Evolutionary conservation across 495 filamentous ascomycete genomes (phyloP).

Genomic region (Cercophora samala): DNA sequence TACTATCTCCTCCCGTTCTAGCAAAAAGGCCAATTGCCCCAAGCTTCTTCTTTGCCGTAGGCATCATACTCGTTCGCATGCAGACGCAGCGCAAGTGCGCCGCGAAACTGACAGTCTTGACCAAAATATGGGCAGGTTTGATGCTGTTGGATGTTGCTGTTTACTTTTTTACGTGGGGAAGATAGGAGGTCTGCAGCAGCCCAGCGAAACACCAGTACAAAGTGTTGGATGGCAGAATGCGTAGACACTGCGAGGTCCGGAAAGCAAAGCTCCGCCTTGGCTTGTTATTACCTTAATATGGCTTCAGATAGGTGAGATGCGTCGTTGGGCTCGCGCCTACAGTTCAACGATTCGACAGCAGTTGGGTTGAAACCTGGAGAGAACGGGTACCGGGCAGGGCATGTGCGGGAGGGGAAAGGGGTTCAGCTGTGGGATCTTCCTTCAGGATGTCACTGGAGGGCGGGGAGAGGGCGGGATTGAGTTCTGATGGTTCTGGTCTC

Average conservation of each 20-base stretch:
- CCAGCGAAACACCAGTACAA: neutral
- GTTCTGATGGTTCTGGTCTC: constrained; percentile 11
- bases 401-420: neutral
- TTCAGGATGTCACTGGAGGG: neutral
- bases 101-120: constrained; percentile 15
- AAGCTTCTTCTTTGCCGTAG: constrained; percentile 36
- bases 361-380: constrained; percentile 21
- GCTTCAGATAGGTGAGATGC: neutral
- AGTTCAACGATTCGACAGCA: constrained; percentile 27
- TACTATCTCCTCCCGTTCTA: constrained; percentile 21
- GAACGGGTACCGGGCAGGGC: constrained; percentile 18
- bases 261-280: constrained; percentile 23
- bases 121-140: constrained; percentile 6
- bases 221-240: constrained; percentile 11
- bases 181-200: neutral
- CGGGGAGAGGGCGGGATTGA: neutral
- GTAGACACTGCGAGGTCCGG: constrained; percentile 8
- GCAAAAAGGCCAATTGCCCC: constrained; percentile 31
- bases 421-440: neutral
- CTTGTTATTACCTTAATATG: constrained; percentile 31
- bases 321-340: constrained; percentile 28
- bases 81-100: constrained; percentile 7
- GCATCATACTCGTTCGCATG: constrained; percentile 36
- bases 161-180: constrained; percentile 28
- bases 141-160: constrained; percentile 21